Percentiles rank a stretch among this genome's conserved stretches.
Evolutionary conservation across 345 rosid species (phyloP).

Genomic region (Populus deltoides): DNA sequence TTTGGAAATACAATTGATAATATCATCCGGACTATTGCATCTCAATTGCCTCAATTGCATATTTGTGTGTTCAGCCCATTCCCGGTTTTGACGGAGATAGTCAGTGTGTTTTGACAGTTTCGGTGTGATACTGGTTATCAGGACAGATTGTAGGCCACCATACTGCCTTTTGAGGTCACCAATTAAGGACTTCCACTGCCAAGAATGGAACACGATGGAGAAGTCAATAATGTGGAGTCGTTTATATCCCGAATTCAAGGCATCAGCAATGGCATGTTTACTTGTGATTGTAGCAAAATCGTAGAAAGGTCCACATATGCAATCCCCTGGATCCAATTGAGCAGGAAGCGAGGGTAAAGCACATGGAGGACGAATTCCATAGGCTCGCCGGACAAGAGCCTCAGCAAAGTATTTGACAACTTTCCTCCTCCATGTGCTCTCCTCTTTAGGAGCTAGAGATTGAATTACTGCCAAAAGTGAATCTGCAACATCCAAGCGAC

Average conservation of each 20-base stretch:
- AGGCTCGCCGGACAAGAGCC: not conserved
- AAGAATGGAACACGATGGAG: not conserved
- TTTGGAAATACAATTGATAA: conserved; percentile 64
- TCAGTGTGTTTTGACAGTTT: not conserved
- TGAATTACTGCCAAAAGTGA: not conserved
- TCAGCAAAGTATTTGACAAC: not conserved
- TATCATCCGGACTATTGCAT: conserved; percentile 45
- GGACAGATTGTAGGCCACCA: not conserved
- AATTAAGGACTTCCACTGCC: not conserved
- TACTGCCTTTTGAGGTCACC: not conserved
- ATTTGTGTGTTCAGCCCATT: not conserved
- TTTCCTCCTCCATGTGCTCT: not conserved
- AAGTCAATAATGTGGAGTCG: not conserved
- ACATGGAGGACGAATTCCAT: not conserved
- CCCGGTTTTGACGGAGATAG: not conserved
- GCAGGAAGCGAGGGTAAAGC: not conserved
- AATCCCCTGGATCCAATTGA: not conserved
- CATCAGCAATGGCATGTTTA: not conserved
- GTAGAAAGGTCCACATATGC: not conserved
- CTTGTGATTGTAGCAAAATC: not conserved
- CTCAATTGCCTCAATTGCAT: conserved; percentile 47
- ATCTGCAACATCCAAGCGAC: not conserved
- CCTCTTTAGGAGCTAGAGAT: not conserved
- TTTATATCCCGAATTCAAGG: not conserved
- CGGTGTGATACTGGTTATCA: not conserved